These are phyloP conservation scores for Vigna angularis DNA, from an alignment of 306 rosid species.

Conservation along the genomic window DNA sequence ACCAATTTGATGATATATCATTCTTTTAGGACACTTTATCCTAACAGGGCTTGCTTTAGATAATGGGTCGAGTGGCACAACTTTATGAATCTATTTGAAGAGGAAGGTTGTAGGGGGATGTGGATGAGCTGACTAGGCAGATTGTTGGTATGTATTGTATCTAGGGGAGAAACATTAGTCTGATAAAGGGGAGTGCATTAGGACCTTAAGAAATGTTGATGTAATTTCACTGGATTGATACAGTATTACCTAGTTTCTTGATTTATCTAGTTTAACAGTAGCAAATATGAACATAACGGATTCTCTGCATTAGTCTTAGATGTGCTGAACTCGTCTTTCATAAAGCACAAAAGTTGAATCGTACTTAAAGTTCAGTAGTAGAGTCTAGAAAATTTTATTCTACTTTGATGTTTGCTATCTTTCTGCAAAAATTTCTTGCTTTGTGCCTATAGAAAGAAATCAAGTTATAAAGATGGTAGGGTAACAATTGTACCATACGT, in stretches of 20 bases:
- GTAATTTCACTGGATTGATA: too few species aligned
- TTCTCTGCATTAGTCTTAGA: neutral
- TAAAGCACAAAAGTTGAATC: conserved; percentile 1
- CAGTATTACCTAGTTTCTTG: too few species aligned
- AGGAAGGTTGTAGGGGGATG: neutral
- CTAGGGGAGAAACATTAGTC: neutral
- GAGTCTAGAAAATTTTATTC: too few species aligned
- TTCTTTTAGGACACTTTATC: neutral
- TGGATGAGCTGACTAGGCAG: neutral
- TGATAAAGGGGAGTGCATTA: neutral
- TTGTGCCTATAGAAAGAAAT: too few species aligned
- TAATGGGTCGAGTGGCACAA: neutral
- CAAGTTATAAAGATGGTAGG: too few species aligned
- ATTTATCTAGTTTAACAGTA: too few species aligned
- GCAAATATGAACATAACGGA: too few species aligned
- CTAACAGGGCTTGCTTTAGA: neutral
- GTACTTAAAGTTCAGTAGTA: neutral
- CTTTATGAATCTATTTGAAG: neutral
- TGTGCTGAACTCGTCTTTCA: neutral
- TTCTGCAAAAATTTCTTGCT: too few species aligned
- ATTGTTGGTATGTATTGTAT: neutral
- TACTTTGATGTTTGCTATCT: too few species aligned
- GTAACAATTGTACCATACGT: too few species aligned
- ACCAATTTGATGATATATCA: neutral
- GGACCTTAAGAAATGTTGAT: too few species aligned